phyloP scores from a whole-genome alignment of 2,329 filamentous ascomycete genomes.

The Talaromyces sp. region DNA sequence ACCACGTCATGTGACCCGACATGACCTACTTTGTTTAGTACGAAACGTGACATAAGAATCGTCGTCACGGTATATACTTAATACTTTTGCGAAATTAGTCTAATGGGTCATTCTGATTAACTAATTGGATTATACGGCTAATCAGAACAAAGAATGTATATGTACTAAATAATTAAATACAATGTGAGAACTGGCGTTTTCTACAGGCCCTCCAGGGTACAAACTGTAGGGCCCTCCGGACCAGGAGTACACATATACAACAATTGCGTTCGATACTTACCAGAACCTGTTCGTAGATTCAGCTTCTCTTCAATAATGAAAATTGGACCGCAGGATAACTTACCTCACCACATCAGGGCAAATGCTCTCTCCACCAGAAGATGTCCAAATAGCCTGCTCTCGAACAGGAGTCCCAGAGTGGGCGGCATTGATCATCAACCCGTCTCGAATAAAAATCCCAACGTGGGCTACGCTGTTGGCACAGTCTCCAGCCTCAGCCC shows the following conservation, averaged over 20 bases:
- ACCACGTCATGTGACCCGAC: no score
- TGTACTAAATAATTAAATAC: no score
- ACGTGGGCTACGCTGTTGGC: slow-evolving; percentile 17
- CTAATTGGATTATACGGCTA: no score
- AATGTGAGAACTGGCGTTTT: no score
- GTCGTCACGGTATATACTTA: no score
- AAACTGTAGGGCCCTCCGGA: no score
- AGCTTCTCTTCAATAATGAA: neutral
- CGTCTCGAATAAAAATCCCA: slow-evolving; percentile 18
- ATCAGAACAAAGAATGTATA: no score
- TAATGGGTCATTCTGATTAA: no score
- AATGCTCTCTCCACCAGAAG: slow-evolving; percentile 19
- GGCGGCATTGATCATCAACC: slow-evolving; percentile 21
- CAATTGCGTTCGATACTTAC: neutral
- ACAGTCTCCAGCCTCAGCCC: slow-evolving; percentile 18
- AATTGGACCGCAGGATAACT: neutral
- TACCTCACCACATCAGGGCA: slow-evolving; percentile 21
- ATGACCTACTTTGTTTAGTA: no score
- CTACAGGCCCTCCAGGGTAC: no score
- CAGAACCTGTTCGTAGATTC: neutral
- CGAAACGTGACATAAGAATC: no score
- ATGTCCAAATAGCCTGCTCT: slow-evolving; percentile 22
- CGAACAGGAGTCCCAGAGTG: slow-evolving; percentile 20
- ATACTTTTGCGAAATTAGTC: no score
- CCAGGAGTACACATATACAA: neutral